phyloP scores from a whole-genome alignment of 1,284 basidiomycete genomes.

The Cutaneotrichosporon mucoides region DNA sequence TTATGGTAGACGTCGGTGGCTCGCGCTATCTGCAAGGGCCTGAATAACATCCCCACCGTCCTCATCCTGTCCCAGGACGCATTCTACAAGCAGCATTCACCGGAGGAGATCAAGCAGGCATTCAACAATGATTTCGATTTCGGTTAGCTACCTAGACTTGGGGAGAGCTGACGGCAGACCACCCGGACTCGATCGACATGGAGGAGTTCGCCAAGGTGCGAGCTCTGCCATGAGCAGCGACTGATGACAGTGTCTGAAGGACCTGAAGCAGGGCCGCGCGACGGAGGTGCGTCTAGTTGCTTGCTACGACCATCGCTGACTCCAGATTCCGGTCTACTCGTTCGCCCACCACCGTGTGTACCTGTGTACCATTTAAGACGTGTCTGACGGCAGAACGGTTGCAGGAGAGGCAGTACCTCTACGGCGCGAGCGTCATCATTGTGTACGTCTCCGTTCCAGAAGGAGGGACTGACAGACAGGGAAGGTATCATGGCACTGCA shows the following conservation, averaged over 20 bases:
- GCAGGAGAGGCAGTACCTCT: constrained; percentile 82
- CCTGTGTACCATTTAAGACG: not conserved
- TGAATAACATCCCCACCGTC: constrained; percentile 80
- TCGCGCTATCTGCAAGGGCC: constrained; percentile 70
- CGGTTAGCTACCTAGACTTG: constrained; percentile 17
- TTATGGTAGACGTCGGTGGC: constrained; percentile 77
- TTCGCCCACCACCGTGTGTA: constrained; percentile 72
- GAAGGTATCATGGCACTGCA: constrained; percentile 92
- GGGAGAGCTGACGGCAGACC: constrained; percentile 55
- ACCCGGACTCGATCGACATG: constrained; percentile 90
- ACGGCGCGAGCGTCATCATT: constrained; percentile 93
- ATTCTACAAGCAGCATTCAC: constrained; percentile 79
- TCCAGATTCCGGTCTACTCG: constrained; percentile 81
- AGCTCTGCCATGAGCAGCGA: not conserved
- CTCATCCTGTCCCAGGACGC: constrained; percentile 82
- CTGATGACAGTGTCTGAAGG: constrained; percentile 66
- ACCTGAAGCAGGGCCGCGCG: constrained; percentile 70
- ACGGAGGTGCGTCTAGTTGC: constrained; percentile 37
- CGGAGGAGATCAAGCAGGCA: constrained; percentile 74
- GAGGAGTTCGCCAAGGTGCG: constrained; percentile 70
- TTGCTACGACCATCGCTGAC: not conserved
- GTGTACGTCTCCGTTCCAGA: constrained; percentile 51
- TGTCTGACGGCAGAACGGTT: constrained; percentile 57
- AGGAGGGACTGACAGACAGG: constrained; percentile 19
- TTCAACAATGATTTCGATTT: constrained; percentile 84